phyloP scores from a whole-genome alignment of 495 filamentous ascomycete genomes.

The Oidiodendron maius region DNA sequence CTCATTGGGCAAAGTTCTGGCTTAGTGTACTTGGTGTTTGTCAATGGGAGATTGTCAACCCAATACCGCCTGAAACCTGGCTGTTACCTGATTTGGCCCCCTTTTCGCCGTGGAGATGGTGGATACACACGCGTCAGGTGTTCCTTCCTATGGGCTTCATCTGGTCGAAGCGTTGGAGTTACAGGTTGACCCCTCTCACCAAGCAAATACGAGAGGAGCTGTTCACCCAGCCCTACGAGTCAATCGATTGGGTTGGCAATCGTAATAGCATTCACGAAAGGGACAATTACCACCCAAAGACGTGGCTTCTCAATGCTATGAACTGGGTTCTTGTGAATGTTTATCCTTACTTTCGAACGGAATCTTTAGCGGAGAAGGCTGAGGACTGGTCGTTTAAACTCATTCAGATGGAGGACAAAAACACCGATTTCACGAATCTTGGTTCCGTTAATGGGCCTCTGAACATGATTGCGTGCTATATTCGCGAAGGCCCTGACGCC shows the following conservation, averaged over 20 bases:
- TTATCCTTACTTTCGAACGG: conserved; percentile 63
- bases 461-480: conserved; percentile 79
- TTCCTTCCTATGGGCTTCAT: conserved; percentile 89
- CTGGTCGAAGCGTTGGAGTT: conserved; percentile 71
- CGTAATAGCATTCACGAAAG: conserved; percentile 73
- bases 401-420: conserved; percentile 83
- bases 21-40: conserved; percentile 76
- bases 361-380: conserved; percentile 51
- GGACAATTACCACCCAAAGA: conserved; percentile 94
- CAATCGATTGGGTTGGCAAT: conserved; percentile 68
- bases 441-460: conserved; percentile 86
- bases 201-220: conserved; percentile 73
- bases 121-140: conserved; percentile 94
- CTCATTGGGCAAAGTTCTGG: conserved; percentile 97
- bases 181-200: conserved; percentile 65
- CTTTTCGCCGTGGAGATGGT: conserved; percentile 94
- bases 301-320: conserved; percentile 66
- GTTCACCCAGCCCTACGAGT: conserved; percentile 72
- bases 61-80: conserved; percentile 90
- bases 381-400: conserved; percentile 68
- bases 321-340: conserved; percentile 74
- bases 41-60: conserved; percentile 90
- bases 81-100: conserved; percentile 93
- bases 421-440: conserved; percentile 81
- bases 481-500: conserved; percentile 73